Conservation (phyloP, 1,139 yeast genomes). For the Meyerozyma carpophila region DNA sequence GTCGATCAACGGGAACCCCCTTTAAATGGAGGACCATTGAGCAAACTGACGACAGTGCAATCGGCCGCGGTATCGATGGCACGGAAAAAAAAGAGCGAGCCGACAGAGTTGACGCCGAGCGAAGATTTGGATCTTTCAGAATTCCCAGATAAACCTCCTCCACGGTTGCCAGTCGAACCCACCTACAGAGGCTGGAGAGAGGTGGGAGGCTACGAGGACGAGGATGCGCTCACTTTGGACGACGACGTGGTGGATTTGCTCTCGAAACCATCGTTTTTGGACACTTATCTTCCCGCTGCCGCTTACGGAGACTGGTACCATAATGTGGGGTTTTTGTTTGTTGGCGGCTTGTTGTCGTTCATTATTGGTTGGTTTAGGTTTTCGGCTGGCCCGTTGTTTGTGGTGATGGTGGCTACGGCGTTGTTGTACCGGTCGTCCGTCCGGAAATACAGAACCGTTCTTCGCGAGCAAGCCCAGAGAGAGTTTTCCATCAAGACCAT, state of each 20-base stretch:
- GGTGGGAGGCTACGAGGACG: conserved; percentile 79
- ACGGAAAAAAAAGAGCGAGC: not conserved
- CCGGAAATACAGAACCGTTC: conserved; percentile 65
- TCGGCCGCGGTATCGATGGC: not conserved
- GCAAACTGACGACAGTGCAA: not conserved
- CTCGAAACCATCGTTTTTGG: conserved; percentile 64
- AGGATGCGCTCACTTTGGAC: conserved; percentile 56
- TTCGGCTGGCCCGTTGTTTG: conserved; percentile 74
- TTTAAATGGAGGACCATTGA: conserved; percentile 1
- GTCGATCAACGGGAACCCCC: conserved; percentile 4
- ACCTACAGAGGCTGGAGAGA: conserved; percentile 90
- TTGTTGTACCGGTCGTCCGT: conserved; percentile 78
- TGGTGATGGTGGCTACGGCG: conserved; percentile 56
- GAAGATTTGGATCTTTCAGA: conserved; percentile 27
- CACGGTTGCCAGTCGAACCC: conserved; percentile 55
- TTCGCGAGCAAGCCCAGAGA: conserved; percentile 79
- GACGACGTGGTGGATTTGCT: conserved; percentile 68
- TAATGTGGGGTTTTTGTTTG: conserved; percentile 61
- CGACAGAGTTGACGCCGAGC: not conserved
- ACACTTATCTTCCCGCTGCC: conserved; percentile 62
- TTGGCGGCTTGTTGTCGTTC: conserved; percentile 72
- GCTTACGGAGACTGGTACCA: conserved; percentile 96
- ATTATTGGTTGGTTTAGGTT: conserved; percentile 71
- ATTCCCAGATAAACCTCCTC: conserved; percentile 36
- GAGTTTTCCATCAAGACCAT: conserved; percentile 75